phyloP scores from a whole-genome alignment of 1,284 basidiomycete species.

The Sanghuangporus sanghuang region DNA sequence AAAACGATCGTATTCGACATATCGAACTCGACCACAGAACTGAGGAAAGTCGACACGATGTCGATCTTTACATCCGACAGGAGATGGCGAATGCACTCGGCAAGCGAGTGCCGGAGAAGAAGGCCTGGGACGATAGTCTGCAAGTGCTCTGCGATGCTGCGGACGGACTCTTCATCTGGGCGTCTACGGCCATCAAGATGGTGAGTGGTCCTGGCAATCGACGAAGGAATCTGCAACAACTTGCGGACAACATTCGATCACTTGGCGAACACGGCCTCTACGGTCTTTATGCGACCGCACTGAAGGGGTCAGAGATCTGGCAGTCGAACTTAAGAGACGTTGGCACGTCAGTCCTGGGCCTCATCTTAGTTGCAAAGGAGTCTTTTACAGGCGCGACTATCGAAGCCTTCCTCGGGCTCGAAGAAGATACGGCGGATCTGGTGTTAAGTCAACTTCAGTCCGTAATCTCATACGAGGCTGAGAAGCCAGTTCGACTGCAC shows the following conservation, averaged over 20 bases:
- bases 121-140: no score
- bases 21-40: no score
- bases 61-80: no score
- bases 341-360: neutral
- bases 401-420: neutral
- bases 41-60: no score
- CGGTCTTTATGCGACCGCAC: neutral
- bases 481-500: neutral
- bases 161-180: conserved; percentile 11
- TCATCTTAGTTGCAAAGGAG: neutral
- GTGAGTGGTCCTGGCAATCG: neutral
- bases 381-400: neutral
- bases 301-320: neutral
- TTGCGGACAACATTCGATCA: neutral
- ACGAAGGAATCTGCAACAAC: neutral
- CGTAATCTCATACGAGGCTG: neutral
- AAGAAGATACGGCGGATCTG: neutral
- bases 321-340: neutral
- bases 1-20: neutral
- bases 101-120: no score
- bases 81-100: no score
- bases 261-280: neutral
- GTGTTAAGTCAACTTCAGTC: neutral
- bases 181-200: neutral
- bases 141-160: no score